Percentiles rank a stretch among this genome's conserved stretches.
phyloP scores from a whole-genome alignment of 1,139 yeast genomes.

The Blastobotrys apis region DNA sequence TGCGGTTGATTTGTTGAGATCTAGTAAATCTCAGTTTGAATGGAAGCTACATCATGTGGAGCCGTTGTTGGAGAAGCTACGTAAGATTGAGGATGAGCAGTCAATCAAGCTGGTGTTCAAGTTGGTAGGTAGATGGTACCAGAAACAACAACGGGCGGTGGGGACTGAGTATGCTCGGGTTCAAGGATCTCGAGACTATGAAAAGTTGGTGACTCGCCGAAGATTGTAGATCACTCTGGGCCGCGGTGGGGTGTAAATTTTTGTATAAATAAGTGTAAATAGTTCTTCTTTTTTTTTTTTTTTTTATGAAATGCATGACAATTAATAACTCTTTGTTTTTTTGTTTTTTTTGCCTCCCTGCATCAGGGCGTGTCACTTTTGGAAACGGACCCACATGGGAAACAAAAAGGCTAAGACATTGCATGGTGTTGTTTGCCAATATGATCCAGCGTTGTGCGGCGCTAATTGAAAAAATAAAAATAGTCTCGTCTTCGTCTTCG shows the following conservation, averaged over 20 bases:
- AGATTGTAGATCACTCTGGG: no score
- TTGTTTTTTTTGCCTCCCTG: no score
- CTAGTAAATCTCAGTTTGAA: constrained; percentile 63
- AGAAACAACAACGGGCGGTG: background rate
- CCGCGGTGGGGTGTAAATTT: no score
- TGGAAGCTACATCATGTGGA: constrained; percentile 49
- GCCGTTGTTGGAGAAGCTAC: constrained; percentile 31
- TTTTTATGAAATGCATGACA: background rate
- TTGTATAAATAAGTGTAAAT: background rate
- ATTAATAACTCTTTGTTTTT: no score
- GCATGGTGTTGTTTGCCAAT: no score
- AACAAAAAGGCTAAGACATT: no score
- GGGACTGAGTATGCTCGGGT: constrained; percentile 9
- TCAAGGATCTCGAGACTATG: constrained; percentile 11
- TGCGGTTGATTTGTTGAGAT: constrained; percentile 61
- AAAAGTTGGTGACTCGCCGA: background rate
- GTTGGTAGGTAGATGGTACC: constrained; percentile 8
- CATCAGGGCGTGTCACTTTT: no score
- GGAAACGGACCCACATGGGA: no score
- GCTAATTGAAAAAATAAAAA: no score
- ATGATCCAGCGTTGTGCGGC: no score
- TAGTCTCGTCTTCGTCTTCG: no score
- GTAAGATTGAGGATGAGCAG: constrained; percentile 39
- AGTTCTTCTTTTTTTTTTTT: background rate
- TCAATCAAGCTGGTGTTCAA: constrained; percentile 2